Conservation (phyloP, 2,329 filamentous ascomycete genomes). For the Emericellopsis atlantica region DNA sequence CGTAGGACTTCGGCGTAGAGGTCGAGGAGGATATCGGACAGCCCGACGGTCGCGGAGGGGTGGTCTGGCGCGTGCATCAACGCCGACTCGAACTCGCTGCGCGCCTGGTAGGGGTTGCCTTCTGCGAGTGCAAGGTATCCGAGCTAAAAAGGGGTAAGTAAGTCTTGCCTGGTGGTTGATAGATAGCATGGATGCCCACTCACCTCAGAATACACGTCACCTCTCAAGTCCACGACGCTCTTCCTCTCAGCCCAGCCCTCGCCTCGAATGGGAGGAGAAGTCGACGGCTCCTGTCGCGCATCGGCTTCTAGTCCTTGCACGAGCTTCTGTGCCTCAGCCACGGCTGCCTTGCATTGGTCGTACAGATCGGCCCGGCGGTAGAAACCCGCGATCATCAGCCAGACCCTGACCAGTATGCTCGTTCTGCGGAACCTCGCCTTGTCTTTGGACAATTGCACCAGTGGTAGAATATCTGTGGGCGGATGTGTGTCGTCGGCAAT, state of each 20-base stretch:
- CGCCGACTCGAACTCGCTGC: constrained; percentile 70
- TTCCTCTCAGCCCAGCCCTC: constrained; percentile 69
- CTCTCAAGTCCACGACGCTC: constrained; percentile 74
- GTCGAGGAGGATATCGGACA: constrained; percentile 78
- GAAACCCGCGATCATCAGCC: constrained; percentile 80
- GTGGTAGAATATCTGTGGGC: constrained; percentile 32
- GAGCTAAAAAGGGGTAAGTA: constrained; percentile 32
- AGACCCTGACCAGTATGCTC: constrained; percentile 59
- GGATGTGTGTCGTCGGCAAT: constrained; percentile 27
- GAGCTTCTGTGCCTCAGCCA: constrained; percentile 70
- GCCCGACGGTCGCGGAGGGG: constrained; percentile 62
- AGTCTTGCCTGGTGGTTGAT: constrained; percentile 3
- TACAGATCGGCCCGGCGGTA: constrained; percentile 73
- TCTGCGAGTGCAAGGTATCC: constrained; percentile 55
- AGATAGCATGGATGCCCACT: constrained; percentile 14
- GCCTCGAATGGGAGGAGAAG: constrained; percentile 46
- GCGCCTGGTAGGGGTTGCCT: constrained; percentile 52
- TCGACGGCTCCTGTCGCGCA: constrained; percentile 47
- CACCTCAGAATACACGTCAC: constrained; percentile 72
- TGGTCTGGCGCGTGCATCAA: constrained; percentile 73
- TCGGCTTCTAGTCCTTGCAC: constrained; percentile 60
- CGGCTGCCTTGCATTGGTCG: constrained; percentile 68
- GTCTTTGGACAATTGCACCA: constrained; percentile 41
- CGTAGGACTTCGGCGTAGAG: constrained; percentile 62
- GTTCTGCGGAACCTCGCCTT: constrained; percentile 36